These are phyloP conservation scores for Westerdykella aurantiaca DNA, from an alignment of 2,329 filamentous ascomycete genomes.

Conservation along the genomic window DNA sequence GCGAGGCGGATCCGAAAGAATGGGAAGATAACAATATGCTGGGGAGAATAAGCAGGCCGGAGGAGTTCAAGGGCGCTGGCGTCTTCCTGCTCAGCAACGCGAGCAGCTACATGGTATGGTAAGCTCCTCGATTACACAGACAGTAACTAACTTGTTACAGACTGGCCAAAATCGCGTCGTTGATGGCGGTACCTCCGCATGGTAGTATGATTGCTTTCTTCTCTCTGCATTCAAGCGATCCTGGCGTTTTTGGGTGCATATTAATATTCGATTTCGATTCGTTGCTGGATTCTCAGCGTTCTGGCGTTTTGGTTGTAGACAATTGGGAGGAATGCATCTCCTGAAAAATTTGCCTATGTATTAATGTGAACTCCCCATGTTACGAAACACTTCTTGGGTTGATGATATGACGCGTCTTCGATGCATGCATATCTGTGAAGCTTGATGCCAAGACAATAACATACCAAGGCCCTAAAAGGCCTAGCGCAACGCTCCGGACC, in stretches of 20 bases:
- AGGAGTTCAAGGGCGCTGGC: constrained; percentile 32
- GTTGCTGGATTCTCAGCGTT: too few relatives aligned
- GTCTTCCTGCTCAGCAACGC: constrained; percentile 32
- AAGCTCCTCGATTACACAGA: not conserved
- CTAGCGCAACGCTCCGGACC: constrained; percentile 14
- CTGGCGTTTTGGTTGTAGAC: too few relatives aligned
- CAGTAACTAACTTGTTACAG: constrained; percentile 8
- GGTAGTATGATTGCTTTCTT: constrained; percentile 13
- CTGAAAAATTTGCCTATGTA: too few relatives aligned
- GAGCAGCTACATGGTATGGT: constrained; percentile 33
- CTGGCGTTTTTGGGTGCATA: too few relatives aligned
- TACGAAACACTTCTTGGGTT: too few relatives aligned
- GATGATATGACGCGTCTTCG: too few relatives aligned
- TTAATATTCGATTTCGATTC: too few relatives aligned
- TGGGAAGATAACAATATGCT: constrained; percentile 86
- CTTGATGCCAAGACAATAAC: too few relatives aligned
- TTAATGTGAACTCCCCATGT: too few relatives aligned
- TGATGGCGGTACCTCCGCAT: constrained; percentile 32
- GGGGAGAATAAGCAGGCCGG: constrained; percentile 34
- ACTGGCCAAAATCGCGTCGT: constrained; percentile 31
- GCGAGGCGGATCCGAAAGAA: constrained; percentile 56
- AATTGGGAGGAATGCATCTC: too few relatives aligned
- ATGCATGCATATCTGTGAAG: too few relatives aligned
- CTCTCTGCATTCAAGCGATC: not conserved
- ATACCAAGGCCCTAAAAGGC: too few relatives aligned